phyloP scores from a whole-genome alignment of 306 rosid species.

The Begonia loranthoides region DNA sequence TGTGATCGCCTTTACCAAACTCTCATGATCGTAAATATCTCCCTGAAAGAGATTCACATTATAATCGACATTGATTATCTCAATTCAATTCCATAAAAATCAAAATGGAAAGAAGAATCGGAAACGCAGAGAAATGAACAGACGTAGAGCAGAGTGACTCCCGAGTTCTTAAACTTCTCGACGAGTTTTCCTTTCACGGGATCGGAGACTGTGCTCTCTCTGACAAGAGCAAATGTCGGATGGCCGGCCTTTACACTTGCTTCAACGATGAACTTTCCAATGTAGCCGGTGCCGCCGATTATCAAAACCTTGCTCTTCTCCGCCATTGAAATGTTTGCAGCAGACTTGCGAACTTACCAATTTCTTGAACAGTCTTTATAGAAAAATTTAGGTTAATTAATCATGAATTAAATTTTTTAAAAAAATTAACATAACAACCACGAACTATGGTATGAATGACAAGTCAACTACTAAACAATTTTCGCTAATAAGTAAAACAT shows the following conservation, averaged over 20 bases:
- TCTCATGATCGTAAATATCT: constrained; percentile 58
- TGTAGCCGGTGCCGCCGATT: constrained; percentile 90
- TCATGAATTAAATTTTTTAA: no score
- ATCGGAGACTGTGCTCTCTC: constrained; percentile 51
- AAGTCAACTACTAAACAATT: no score
- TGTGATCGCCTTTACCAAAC: constrained; percentile 61
- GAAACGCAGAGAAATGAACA: neutral
- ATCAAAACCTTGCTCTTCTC: constrained; percentile 72
- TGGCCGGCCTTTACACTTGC: constrained; percentile 70
- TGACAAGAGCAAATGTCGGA: constrained; percentile 63
- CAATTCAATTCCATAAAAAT: neutral
- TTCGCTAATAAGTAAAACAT: no score
- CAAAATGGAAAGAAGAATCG: neutral
- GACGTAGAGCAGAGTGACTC: constrained; percentile 50
- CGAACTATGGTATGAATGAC: no score
- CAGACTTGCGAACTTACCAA: no score
- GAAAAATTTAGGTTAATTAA: no score
- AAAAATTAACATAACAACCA: no score
- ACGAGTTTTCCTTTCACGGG: constrained; percentile 44
- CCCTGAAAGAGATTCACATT: constrained; percentile 30
- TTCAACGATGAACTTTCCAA: constrained; percentile 61
- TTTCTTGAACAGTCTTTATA: no score
- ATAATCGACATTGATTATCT: neutral
- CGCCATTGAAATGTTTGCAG: constrained; percentile 23
- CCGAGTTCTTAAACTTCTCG: constrained; percentile 34